A percentile compares a stretch with the other conserved stretches of the same genome.
These are phyloP conservation scores for Alternaria infectoria DNA, from an alignment of 2,329 filamentous ascomycete genomes.

Conservation along the genomic window DNA sequence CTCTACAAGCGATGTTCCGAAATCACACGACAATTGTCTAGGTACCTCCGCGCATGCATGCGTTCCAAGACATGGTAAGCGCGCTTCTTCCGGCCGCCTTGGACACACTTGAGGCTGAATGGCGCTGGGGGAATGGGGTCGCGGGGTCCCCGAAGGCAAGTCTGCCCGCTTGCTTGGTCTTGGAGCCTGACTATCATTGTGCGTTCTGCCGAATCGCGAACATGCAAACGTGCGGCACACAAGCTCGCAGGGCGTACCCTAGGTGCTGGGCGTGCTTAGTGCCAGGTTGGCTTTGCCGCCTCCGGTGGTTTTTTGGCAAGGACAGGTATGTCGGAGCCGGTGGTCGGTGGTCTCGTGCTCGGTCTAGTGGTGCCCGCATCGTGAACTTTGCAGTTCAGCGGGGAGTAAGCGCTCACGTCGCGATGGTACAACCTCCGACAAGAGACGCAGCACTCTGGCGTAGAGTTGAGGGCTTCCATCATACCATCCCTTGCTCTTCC, in stretches of 20 bases:
- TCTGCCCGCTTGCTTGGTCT: constrained; percentile 8
- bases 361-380: constrained; percentile 2
- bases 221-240: constrained; percentile 16
- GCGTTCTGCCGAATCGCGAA: neutral
- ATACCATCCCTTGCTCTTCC: neutral
- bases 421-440: neutral
- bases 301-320: constrained; percentile 1
- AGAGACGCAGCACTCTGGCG: neutral
- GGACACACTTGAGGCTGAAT: constrained; percentile 21
- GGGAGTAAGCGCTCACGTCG: constrained; percentile 1
- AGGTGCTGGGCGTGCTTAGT: constrained; percentile 23
- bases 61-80: constrained; percentile 30
- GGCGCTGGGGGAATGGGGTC: constrained; percentile 1
- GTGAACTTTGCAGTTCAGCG: neutral
- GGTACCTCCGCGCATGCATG: constrained; percentile 19
- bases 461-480: neutral
- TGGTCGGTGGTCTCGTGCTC: constrained; percentile 6
- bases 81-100: constrained; percentile 32
- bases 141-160: constrained; percentile 20
- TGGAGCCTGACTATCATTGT: constrained; percentile 2
- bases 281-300: neutral
- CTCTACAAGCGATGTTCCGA: constrained; percentile 17
- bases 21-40: constrained; percentile 14
- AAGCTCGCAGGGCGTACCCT: constrained; percentile 9
- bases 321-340: constrained; percentile 1